A percentile compares a stretch with the other conserved stretches of the same genome.
Evolutionary conservation across 768 basidiomycete species (phyloP).

Genomic region (Leccinum sublutescens): DNA sequence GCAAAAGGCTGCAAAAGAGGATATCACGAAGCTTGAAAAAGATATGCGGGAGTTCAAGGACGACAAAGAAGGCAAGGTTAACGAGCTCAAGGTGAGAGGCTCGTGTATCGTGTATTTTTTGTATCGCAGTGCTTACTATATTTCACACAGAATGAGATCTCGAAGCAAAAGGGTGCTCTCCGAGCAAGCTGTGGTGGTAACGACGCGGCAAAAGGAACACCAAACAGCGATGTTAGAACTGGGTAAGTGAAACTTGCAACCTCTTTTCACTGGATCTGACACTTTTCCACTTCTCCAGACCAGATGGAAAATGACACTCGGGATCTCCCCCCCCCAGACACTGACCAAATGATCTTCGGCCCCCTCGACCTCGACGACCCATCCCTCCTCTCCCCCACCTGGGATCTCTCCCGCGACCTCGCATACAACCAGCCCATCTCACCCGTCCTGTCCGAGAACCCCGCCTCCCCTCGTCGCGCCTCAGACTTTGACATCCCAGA

Average conservation of each 20-base stretch:
- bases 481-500: conserved; percentile 42
- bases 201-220: conserved; percentile 84
- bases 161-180: conserved; percentile 74
- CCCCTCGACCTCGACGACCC: conserved; percentile 34
- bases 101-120: not conserved
- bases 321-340: conserved; percentile 22
- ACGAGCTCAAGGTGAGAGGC: conserved; percentile 76
- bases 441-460: conserved; percentile 38
- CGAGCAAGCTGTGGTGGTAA: conserved; percentile 81
- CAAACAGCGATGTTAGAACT: conserved; percentile 86
- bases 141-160: conserved; percentile 57
- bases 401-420: conserved; percentile 34
- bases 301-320: conserved; percentile 34
- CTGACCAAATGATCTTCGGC: conserved; percentile 36
- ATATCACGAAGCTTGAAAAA: conserved; percentile 84
- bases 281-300: conserved; percentile 7
- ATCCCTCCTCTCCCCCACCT: conserved; percentile 27
- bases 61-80: conserved; percentile 96
- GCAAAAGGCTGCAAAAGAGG: conserved; percentile 71
- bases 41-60: conserved; percentile 99
- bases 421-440: conserved; percentile 41
- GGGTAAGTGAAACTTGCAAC: conserved; percentile 47
- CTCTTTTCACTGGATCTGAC: not conserved
- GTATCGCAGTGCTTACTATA: not conserved
- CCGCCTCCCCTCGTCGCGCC: conserved; percentile 39